Base-by-base conservation (phyloP, 2,329 filamentous ascomycete genomes). In the Hansfordia pulvinata region DNA sequence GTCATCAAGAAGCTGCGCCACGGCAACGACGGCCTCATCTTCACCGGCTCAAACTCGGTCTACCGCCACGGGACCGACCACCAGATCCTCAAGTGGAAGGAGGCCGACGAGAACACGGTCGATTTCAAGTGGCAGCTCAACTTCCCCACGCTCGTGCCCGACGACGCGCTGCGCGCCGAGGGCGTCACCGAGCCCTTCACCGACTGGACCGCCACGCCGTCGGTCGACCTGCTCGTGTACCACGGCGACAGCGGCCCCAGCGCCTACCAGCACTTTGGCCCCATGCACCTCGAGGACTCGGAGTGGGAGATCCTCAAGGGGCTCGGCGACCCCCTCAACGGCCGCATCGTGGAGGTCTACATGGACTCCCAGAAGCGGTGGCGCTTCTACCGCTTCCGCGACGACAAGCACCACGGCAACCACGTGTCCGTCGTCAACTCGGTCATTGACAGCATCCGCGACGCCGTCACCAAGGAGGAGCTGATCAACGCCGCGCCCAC, bases 1-100 rank as follows among this genome's bases (percentile, higher is more conserved):
- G 72, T 92, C 23, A 71, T 96, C 16, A 86, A 85, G 2, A 74
- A 65, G 21, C 68, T 98, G 19, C 78, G 76, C 38, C 90, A 98
- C 48, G 86, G 88, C 35, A 96, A 94, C 50, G 90, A 98, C 49
- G 90, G 90, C 5, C 67, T 98, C 24, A 93, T 98, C 45, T 98
- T 96, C 54, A 96, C 90, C n/a, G 93, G 88, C 56, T 75, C 82
- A 36, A 78, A 74, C 41, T 84, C 82, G 11, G 68, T 77, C 8
- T 98, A 98, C 58, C 76, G 77, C 41, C 77, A 80, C 38, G 90
- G 90, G 38, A 98, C 90, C 9, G 90, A 98, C 52, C 71, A 72
- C 26, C 78, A 93, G 49, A 98, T 94, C 35, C 62, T 98, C 20
- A 98, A 98, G 53, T 98, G 90, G 90, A 98, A 98, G 55, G 85